Base-by-base conservation (phyloP, 1,284 basidiomycete species). In the Fomitopsis pinicola region DNA sequence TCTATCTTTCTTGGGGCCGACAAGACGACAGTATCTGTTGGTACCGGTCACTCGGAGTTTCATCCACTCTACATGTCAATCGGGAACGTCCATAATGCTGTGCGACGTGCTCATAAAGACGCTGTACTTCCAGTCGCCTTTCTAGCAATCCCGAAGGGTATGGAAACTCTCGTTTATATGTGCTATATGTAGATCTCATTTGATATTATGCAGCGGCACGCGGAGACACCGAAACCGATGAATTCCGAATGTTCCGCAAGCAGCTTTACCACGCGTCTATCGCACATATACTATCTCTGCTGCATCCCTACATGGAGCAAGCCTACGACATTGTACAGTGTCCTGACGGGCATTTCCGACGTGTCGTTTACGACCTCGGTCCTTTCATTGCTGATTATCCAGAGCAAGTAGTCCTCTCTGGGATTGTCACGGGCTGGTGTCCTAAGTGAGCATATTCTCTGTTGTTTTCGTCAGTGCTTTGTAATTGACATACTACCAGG, bases 301-400 rank as follows among this genome's bases (percentile, higher is more conserved):
- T 71, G 1, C 58, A 56, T 17, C 62, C 65, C 0, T 59, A 26
- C 12, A 73, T 73, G 68, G 62, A 22, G 22, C 61, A 8, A 28
- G 62, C 26, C 0, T 67, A 69, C 5, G 63, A 17, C 55, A 22
- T 72, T 1, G 53, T 63, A 0, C 60, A 36, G 4, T 74, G 72
- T 54, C 33, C 62, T 0, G 71, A 74, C 55, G 63, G 64, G 3
- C 67, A 73, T 45, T 72, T 57, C 55, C 59, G 64, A 5, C 54
- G 57, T 1, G 60, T 62, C 1, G 67, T 74, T 10, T 72, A 67
- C 56, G 64, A 67, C 6, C 44, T 74, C 35, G 72, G 71, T 2
- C 69, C 70, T 7, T 72, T 71, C 56, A 72, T 74, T 30, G 68
- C 71, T 1, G 72, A 74, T 50, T 74, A 74, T 59, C 71, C 71